These are phyloP conservation scores for Pyrus betulifolia DNA, from an alignment of 306 rosid species.

Conservation along the genomic window DNA sequence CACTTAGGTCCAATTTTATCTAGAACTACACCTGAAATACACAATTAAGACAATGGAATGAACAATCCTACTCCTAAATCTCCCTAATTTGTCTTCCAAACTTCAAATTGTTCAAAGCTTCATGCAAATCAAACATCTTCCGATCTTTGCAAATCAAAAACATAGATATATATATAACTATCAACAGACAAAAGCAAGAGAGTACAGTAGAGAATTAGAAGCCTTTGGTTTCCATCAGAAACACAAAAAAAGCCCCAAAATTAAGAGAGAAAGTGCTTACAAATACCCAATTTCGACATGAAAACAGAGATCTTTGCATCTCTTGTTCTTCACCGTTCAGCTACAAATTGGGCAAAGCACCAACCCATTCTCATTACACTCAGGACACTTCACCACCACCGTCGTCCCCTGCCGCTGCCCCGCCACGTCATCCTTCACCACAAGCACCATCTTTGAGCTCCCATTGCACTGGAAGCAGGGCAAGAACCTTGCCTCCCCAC, in stretches of 20 bases:
- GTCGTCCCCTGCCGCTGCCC: slow-evolving; percentile 25
- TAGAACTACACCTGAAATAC: not conserved
- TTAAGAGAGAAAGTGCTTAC: not conserved
- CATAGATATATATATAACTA: not conserved
- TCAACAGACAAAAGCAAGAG: not conserved
- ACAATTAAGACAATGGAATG: not conserved
- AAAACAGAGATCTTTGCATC: not conserved
- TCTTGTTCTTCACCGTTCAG: slow-evolving; percentile 19
- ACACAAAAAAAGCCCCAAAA: not conserved
- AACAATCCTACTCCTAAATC: not conserved
- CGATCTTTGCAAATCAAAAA: not conserved
- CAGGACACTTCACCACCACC: slow-evolving; percentile 45
- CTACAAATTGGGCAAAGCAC: slow-evolving; percentile 74
- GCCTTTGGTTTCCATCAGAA: slow-evolving; percentile 2
- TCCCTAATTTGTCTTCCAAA: not conserved
- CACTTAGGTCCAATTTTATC: not conserved
- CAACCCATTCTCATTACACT: slow-evolving; percentile 87
- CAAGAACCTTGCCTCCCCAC: slow-evolving; percentile 73
- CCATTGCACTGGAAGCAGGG: slow-evolving; percentile 79
- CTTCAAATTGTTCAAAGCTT: not conserved
- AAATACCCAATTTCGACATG: not conserved
- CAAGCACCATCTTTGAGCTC: slow-evolving; percentile 57
- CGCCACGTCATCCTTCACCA: slow-evolving; percentile 15
- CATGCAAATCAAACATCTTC: not conserved
- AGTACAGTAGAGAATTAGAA: not conserved